Conservation (phyloP, 306 rosid genomes). For the Quercus dentata region DNA sequence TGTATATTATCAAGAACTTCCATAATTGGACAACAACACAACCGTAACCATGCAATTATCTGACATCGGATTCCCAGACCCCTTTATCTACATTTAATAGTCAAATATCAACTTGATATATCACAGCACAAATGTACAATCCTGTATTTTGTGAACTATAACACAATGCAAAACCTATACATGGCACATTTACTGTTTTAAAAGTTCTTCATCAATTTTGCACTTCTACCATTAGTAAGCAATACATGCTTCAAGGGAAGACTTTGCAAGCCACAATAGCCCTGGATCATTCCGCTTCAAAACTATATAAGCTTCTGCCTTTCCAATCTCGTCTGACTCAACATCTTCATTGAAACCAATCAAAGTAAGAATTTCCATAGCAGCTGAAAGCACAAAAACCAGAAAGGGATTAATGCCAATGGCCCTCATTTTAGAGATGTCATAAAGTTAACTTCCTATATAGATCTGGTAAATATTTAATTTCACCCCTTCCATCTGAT, state of each 20-base stretch:
- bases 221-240: conserved; percentile 28
- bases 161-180: conserved; percentile 6
- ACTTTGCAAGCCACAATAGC: conserved; percentile 92
- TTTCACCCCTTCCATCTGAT: too few species aligned
- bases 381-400: conserved; percentile 49
- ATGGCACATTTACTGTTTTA: not conserved
- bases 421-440: conserved; percentile 1
- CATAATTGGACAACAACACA: not conserved
- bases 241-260: conserved; percentile 61
- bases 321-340: conserved; percentile 58
- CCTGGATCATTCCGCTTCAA: conserved; percentile 91
- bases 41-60: not conserved
- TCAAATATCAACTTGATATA: not conserved
- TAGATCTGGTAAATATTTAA: too few species aligned
- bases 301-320: conserved; percentile 66
- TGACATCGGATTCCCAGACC: not conserved
- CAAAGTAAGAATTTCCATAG: conserved; percentile 63
- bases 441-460: not conserved
- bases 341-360: conserved; percentile 80
- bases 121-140: not conserved
- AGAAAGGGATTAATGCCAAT: not conserved
- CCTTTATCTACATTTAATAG: not conserved
- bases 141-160: not conserved
- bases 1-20: not conserved
- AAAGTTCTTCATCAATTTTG: not conserved